Base-by-base conservation (phyloP, 257 asterid genomes). In the Nicotiana knightiana region DNA sequence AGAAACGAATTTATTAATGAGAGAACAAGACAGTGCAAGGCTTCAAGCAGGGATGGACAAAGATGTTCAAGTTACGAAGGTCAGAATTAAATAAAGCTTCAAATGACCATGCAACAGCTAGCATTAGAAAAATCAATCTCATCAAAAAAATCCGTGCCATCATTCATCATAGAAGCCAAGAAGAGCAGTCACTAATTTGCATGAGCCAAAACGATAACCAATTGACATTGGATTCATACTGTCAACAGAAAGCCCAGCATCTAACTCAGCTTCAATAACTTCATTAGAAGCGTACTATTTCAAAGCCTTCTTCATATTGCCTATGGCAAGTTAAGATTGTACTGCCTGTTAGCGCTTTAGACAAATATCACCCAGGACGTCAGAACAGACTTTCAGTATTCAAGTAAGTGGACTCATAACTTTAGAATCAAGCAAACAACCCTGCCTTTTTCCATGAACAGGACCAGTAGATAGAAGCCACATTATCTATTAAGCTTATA, bases 91-190 rank as follows among this genome's bases (percentile, higher is more conserved):
- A 24, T 43, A 46, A 71, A 46, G 59, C 37, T 43, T 57, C 18
- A 46, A 71, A 43, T 71, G 37, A 71, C 37, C 21, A 39, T 21
- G 78, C 37, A 46, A 6, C 59, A 17, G 6, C 78, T 46, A 71
- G 21, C 71, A 71, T 43, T 46, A 16, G 59, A 71, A 33, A 43
- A 71, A 71, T 46, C 78, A 71, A 71, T 71, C 59, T 71, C 78
- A 46, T 53, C 58, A 53, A 53, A 46, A 43, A 35, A 21, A 43
- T 71, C 78, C 21, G 7, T 46, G 24, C 59, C 35, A 21, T 43
- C 59, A 71, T 6, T 71, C 59, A 71, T 71, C 37, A 46, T 71
- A 43, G 59, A 24, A 3, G 11, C 17, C 78, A 21, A 12, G 78
- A 71, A 12, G 78, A 71, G 18, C 78, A 46, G 59, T 24, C 21